Conservation (phyloP, 805 yeast species). For the Starmerella stigmatis region DNA sequence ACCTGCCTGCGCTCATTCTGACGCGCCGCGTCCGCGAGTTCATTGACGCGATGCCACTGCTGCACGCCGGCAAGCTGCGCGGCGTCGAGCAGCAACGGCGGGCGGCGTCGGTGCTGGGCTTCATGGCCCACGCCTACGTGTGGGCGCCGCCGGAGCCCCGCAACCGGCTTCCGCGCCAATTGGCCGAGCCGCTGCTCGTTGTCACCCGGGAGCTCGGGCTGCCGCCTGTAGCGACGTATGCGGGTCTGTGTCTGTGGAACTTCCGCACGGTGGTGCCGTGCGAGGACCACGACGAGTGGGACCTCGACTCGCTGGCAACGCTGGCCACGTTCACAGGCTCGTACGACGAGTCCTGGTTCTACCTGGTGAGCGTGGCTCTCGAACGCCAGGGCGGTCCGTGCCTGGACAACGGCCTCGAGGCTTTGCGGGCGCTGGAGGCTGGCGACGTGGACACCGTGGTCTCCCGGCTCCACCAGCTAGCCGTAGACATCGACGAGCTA, state of each 20-base stretch:
- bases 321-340: constrained; percentile 81
- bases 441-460: constrained; percentile 38
- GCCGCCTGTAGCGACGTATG: constrained; percentile 82
- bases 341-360: constrained; percentile 89
- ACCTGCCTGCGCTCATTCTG: constrained; percentile 63
- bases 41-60: constrained; percentile 56
- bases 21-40: constrained; percentile 49
- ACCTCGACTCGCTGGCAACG: constrained; percentile 62
- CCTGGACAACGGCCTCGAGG: constrained; percentile 55
- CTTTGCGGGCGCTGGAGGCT: constrained; percentile 46
- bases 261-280: constrained; percentile 52
- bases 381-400: constrained; percentile 73
- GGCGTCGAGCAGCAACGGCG: constrained; percentile 50
- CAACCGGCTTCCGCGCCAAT: constrained; percentile 52
- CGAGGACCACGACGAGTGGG: constrained; percentile 33
- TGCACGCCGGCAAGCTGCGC: constrained; percentile 40
- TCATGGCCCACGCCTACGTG: constrained; percentile 76
- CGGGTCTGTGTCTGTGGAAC: constrained; percentile 84
- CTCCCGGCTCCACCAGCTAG: constrained; percentile 48
- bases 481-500: constrained; percentile 62
- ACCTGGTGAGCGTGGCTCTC: constrained; percentile 74
- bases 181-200: constrained; percentile 60
- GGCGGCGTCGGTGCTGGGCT: constrained; percentile 71
- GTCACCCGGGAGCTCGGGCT: constrained; percentile 52
- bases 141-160: constrained; percentile 59